A percentile compares a stretch with the other conserved stretches of the same genome.
Conservation (phyloP, 495 filamentous ascomycete species). For the Trichoderma reesei region DNA sequence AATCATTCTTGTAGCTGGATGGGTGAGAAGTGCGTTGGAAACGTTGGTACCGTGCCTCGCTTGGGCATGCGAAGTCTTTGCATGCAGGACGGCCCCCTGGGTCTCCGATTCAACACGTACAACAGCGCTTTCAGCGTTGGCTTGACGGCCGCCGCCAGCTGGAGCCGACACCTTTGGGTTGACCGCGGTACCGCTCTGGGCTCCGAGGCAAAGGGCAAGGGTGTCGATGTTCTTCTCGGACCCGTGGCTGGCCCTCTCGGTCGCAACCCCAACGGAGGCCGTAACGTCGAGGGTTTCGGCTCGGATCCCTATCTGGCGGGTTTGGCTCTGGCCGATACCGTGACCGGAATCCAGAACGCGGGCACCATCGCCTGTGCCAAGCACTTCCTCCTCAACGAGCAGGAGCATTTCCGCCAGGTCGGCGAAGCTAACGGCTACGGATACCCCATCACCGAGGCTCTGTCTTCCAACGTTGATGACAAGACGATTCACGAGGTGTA, state of each 20-base stretch:
- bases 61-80: conserved; percentile 76
- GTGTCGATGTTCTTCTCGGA: conserved; percentile 76
- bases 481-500: conserved; percentile 92
- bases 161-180: conserved; percentile 60
- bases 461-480: conserved; percentile 85
- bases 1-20: conserved; percentile 49
- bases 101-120: conserved; percentile 67
- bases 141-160: conserved; percentile 74
- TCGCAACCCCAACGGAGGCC: conserved; percentile 63
- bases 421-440: conserved; percentile 53
- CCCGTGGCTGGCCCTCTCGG: conserved; percentile 85
- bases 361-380: conserved; percentile 77
- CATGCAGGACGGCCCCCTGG: conserved; percentile 72
- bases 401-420: conserved; percentile 75
- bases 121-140: conserved; percentile 74
- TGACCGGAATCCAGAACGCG: conserved; percentile 74
- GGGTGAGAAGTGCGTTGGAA: conserved; percentile 69
- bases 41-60: conserved; percentile 59
- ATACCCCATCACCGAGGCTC: conserved; percentile 50
- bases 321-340: conserved; percentile 58
- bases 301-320: conserved; percentile 73
- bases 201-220: conserved; percentile 68
- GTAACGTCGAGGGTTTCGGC: conserved; percentile 81
- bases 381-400: conserved; percentile 67
- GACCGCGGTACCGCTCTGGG: conserved; percentile 71